Evolutionary conservation across 1,284 basidiomycete species (phyloP).

Genomic region (Fomitiporia mediterranea): DNA sequence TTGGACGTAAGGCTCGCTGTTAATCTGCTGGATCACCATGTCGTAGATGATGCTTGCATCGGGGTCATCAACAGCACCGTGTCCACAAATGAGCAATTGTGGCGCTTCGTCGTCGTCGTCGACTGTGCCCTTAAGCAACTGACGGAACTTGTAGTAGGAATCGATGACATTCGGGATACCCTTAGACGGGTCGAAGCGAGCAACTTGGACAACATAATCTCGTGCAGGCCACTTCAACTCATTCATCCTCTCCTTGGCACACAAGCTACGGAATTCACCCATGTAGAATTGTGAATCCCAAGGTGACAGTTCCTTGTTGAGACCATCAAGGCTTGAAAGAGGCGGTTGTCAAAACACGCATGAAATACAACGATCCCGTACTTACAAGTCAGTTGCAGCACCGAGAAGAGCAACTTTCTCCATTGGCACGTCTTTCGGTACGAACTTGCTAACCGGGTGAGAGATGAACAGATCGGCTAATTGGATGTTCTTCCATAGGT

Average conservation of each 20-base stretch:
- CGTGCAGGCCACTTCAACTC: conserved; percentile 75
- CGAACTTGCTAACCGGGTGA: conserved; percentile 89
- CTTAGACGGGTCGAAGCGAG: conserved; percentile 74
- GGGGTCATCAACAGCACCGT: conserved; percentile 84
- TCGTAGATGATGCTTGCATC: conserved; percentile 86
- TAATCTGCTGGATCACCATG: conserved; percentile 57
- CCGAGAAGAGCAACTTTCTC: conserved; percentile 67
- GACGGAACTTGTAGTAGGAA: conserved; percentile 75
- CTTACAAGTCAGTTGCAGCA: conserved; percentile 76
- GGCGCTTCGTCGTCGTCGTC: conserved; percentile 57
- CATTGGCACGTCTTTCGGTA: conserved; percentile 75
- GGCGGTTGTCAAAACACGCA: not conserved
- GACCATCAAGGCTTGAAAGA: conserved; percentile 67
- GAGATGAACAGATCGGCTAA: conserved; percentile 83
- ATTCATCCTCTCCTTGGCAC: conserved; percentile 70
- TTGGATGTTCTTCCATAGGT: conserved; percentile 85
- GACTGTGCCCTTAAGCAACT: conserved; percentile 49
- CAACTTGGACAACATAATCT: conserved; percentile 80
- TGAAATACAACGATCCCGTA: conserved; percentile 14
- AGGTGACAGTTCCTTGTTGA: conserved; percentile 74
- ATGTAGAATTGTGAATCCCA: conserved; percentile 81
- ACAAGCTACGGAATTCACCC: conserved; percentile 74
- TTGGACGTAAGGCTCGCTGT: conserved; percentile 46
- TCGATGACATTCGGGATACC: conserved; percentile 81
- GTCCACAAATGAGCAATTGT: conserved; percentile 80